phyloP scores from a whole-genome alignment of 306 rosid species.

The Corylus avellana region DNA sequence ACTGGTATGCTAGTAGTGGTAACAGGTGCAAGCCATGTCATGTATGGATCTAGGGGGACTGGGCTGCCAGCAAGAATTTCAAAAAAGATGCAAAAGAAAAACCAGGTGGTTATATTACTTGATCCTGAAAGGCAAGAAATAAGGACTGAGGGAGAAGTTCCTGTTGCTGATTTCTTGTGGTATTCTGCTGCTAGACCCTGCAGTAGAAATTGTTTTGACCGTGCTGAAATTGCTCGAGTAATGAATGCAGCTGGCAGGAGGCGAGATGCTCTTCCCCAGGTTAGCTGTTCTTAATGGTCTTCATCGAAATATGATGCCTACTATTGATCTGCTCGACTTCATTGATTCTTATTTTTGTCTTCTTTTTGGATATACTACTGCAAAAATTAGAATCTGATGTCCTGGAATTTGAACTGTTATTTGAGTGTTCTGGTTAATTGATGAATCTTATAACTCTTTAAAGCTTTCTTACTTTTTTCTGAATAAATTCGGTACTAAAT shows the following conservation, averaged over 20 bases:
- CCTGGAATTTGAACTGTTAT: not conserved
- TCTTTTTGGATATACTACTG: not conserved
- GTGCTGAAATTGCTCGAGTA: slow-evolving; percentile 95
- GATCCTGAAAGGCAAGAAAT: slow-evolving; percentile 92
- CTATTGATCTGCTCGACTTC: not conserved
- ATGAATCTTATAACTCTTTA: not conserved
- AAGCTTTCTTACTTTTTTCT: not conserved
- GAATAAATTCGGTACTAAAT: not conserved
- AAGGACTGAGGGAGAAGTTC: slow-evolving; percentile 92
- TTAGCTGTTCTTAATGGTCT: slow-evolving; percentile 26
- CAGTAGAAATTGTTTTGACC: slow-evolving; percentile 90
- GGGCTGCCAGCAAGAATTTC: slow-evolving; percentile 96
- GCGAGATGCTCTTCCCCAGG: slow-evolving; percentile 98
- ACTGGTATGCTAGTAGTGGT: slow-evolving; percentile 78
- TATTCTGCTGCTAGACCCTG: slow-evolving; percentile 96
- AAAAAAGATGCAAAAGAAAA: slow-evolving; percentile 76
- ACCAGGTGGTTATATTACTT: slow-evolving; percentile 84
- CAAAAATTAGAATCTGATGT: slow-evolving; percentile 4
- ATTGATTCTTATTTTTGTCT: not conserved
- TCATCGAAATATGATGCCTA: not conserved
- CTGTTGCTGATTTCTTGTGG: slow-evolving; percentile 94
- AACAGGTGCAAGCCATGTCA: slow-evolving; percentile 89
- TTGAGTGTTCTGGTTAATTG: not conserved
- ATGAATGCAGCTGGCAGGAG: slow-evolving; percentile 97
- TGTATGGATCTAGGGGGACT: slow-evolving; percentile 85